A percentile compares a stretch with the other conserved stretches of the same genome.
Evolutionary conservation across 2,329 filamentous ascomycete species (phyloP).

Genomic region (Aspergillus ustus): DNA sequence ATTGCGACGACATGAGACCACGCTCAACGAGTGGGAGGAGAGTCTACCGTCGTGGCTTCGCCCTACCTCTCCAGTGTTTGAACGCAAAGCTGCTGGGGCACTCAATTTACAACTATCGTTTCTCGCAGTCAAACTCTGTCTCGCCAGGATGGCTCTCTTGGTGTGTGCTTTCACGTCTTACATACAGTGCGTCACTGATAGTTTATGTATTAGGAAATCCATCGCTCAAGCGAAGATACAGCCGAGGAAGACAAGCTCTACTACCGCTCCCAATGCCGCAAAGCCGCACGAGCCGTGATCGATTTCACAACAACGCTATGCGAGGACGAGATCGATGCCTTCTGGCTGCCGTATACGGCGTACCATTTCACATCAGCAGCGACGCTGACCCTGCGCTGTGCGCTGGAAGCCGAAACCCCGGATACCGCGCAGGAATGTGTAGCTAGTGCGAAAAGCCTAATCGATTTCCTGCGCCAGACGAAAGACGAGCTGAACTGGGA

Average conservation of each 20-base stretch:
- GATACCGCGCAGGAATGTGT: slow-evolving; percentile 11
- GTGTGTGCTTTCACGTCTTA: neutral
- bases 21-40: slow-evolving; percentile 16
- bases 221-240: slow-evolving; percentile 1
- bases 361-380: slow-evolving; percentile 16
- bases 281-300: slow-evolving; percentile 8
- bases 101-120: slow-evolving; percentile 13
- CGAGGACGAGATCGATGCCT: neutral
- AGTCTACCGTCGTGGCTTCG: slow-evolving; percentile 7
- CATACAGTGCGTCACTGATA: neutral
- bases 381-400: slow-evolving; percentile 8
- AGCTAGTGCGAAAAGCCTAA: slow-evolving; percentile 4
- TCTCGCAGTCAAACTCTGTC: slow-evolving; percentile 13
- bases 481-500: slow-evolving; percentile 11
- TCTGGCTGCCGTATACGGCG: slow-evolving; percentile 13
- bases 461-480: slow-evolving; percentile 5
- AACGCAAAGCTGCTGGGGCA: slow-evolving; percentile 6
- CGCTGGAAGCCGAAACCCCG: slow-evolving; percentile 8
- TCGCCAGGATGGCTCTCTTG: slow-evolving; percentile 11
- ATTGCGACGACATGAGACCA: slow-evolving; percentile 10
- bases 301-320: slow-evolving; percentile 1
- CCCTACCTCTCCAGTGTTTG: slow-evolving; percentile 4
- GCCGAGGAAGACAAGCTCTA: slow-evolving; percentile 10
- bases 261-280: slow-evolving; percentile 10
- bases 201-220: neutral